Base-by-base conservation (phyloP, 1,139 yeast genomes). In the Eremothecium cymbalariae region DNA sequence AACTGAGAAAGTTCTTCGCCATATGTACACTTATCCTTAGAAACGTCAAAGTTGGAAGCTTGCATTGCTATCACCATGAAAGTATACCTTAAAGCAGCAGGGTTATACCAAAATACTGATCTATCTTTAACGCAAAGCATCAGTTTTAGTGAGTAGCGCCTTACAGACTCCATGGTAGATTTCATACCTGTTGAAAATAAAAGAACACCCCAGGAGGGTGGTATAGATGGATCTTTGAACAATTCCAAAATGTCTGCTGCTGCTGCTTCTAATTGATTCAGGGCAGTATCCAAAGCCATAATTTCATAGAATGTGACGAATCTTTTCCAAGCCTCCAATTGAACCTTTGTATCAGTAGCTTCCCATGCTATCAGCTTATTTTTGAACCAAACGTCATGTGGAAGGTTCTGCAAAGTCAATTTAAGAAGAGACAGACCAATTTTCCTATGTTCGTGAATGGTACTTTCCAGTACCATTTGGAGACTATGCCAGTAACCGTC, bases 211-310 rank as follows among this genome's bases (percentile, higher is more conserved):
- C 95, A 86, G 6, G 67, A 55, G 0, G 88, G 77, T 37, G 75
- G 71, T 24, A 79, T 65, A 0, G 76, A 68, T 1, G 53, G 46
- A 2, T 74, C 69, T 0, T 77, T 63, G 26, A 84, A 65, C 16
- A 84, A 57, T 2, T 61, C 62, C 4, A 76, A 57, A 26, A 86
- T 70, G 49, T 84, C 95, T 6, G 61, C 60, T 2, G 72, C 59
- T 0, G 94, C 93, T 8, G 86, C 95, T 46, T 78, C 78, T 0
- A 90, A 77, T 57, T 86, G 96, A 50, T 86, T 88, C 48, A 83
- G 62, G 0, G 95, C 82, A 0, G 95, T 78, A 53, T 86, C 96
- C 31, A 86, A 70, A 2, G 86, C 93, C 25, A 84, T 62, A 32
- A 86, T 80, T 51, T 86, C 95, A 45, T 75, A 80, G 9, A 86